Evolutionary conservation across 495 filamentous ascomycete species (phyloP), one percentile per base, ranked within the genome.

Genomic region (Podospora sp.): DNA sequence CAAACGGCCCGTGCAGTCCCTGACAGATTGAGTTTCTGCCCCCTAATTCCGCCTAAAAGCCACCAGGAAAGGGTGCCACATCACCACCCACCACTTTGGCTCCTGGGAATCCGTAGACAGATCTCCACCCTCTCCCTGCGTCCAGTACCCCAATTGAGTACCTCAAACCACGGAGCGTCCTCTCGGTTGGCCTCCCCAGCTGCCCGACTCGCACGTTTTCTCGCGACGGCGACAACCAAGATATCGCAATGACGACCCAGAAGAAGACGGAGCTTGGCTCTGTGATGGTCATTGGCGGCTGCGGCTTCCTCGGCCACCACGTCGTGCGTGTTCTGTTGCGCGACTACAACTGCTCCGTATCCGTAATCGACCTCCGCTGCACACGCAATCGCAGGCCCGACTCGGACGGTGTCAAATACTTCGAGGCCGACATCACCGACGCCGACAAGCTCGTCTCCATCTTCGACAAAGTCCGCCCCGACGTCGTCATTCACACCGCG

Each of bases 401-500:
- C n/a, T 81, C 81, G 33, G 83, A 86, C 65, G 86, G 87, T 58
- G 89, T 94, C 36, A 77, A 82, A 21, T 99, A 99, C 79, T 84
- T 91, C 73, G 86, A 93, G 65, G 91, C 89, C 73, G 94, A 98
- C 76, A 93, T 99, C 76, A 97, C 93, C 46, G 89, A 91, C 52
- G 78, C 80, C 60, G 84, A 82, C 60, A 82, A 83, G 62, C 83
- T 97, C 72, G 76, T 88, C 62, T 76, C 79, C 14, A 80, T 96
- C 12, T 90, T 98, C 76, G 73, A 82, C 18, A 84, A 85, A 60
- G 81, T 89, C 51, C 89, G 88, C 77, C 93, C 96, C n/a, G 88
- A 92, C 70, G 87, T 95, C 12, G 90, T 99, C 50, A 95, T 98
- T 68, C 93, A 99, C 79, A 98, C 95, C 12, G 96, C 94, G n/a